A percentile compares a stretch with the other conserved stretches of the same genome.
Conservation (phyloP, 192 early-diverging fungal genomes). For the Coemansia furcata region DNA sequence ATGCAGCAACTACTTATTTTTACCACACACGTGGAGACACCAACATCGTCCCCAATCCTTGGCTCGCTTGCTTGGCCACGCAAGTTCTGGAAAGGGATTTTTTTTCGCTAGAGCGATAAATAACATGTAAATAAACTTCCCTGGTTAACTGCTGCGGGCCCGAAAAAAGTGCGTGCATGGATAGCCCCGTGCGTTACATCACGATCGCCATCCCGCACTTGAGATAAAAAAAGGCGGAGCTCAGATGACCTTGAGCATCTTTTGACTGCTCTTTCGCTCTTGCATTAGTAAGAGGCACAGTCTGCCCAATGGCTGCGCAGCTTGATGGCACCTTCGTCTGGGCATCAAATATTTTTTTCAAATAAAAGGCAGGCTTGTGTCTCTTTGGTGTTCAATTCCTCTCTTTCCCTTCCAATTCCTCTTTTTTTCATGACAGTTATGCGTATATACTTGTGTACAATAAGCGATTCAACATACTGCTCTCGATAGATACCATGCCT, state of each 20-base stretch:
- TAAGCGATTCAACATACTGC: neutral
- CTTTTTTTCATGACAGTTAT: neutral
- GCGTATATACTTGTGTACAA: neutral
- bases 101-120: too few species aligned
- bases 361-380: neutral
- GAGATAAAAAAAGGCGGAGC: neutral
- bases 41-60: neutral
- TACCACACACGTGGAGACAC: neutral
- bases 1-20: neutral
- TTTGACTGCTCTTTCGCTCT: neutral
- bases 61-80: neutral
- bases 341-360: neutral
- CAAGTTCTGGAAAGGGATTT: too few species aligned
- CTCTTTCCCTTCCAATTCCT: neutral
- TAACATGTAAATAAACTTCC: too few species aligned
- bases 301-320: neutral
- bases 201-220: neutral
- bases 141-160: neutral
- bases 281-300: neutral
- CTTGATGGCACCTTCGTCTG: constrained; percentile 2
- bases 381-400: neutral
- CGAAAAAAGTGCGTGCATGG: neutral
- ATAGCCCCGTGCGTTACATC: neutral
- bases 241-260: neutral
- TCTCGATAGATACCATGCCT: neutral